Evolutionary conservation across 768 basidiomycete species (phyloP), one percentile per base, ranked within the genome.

Genomic region (Pholiota microspora): DNA sequence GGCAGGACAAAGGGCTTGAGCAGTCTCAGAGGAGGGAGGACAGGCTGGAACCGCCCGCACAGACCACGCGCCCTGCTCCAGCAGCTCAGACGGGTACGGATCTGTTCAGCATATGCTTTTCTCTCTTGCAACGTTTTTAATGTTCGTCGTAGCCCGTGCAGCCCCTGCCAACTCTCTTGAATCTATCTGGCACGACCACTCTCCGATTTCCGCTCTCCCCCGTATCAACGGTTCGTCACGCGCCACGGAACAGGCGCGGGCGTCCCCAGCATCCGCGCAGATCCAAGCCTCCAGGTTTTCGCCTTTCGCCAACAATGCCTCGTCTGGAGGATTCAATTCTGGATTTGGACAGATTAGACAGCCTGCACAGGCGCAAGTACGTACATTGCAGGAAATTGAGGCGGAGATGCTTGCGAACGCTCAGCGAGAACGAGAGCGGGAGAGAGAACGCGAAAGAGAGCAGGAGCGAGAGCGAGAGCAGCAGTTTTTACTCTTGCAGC

Each of bases 141-240:
- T 48, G 2, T 38, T 35, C 13, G 23, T 40, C 32, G 53, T 44
- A 63, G 57, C 60, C 45, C 70, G 75, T 74, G 71, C 60, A 73
- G 72, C 58, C 64, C 76, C 47, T 68, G 70, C 48, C 7, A 71
- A 77, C 35, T 84, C 85, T 16, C 73, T 88, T 32, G 88, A 90
- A 61, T 81, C 88, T 12, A 83, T 91, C 63, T 92, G 90, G 90
- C 85, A 89, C 50, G 86, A 92, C 73, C 88, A 81, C 66, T 89
- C 89, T 9, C 81, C 82, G 0, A 88, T 89, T 65, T 88, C 87
- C 31, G 75, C 85, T 47, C 76, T 92, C 56, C 78, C 85, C 35
- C 75, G 80, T 32, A 57, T 69, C 52, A 84, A 81, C 62, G 82
- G 84, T 49, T 63, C 71, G 12, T 66, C 67, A 59, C 79, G 80